These are phyloP conservation scores for Stereum hirsutum DNA, from an alignment of 1,284 basidiomycete species.

Conservation along the genomic window DNA sequence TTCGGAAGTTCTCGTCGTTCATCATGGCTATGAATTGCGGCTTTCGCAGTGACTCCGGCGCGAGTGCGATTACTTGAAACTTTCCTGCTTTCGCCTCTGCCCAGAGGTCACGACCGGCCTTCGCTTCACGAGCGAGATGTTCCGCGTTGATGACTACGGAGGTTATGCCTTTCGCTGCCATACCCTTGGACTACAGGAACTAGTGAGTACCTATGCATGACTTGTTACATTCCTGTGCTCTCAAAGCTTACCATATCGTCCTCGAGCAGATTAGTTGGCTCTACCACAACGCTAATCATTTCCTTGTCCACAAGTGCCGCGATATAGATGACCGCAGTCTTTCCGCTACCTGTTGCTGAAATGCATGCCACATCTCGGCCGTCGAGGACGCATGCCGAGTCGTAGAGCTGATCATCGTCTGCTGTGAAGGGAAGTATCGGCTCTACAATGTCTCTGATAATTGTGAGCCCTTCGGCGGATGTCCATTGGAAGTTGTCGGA, in stretches of 20 bases:
- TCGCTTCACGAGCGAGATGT: not conserved
- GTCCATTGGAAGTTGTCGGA: conserved; percentile 6
- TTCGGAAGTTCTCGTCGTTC: not conserved
- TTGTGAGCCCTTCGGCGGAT: conserved; percentile 1
- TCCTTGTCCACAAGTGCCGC: conserved; percentile 3
- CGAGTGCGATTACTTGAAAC: not conserved
- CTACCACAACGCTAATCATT: conserved; percentile 7
- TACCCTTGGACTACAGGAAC: not conserved
- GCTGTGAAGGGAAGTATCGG: not conserved
- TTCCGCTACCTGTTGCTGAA: conserved; percentile 9
- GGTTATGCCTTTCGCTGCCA: not conserved
- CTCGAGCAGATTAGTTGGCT: conserved; percentile 10
- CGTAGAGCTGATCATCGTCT: not conserved
- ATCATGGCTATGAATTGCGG: conserved; percentile 4
- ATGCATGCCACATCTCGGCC: conserved; percentile 5
- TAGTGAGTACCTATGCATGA: not conserved
- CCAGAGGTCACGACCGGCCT: conserved; percentile 4
- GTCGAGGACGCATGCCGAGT: conserved; percentile 5
- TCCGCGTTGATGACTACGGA: conserved; percentile 1
- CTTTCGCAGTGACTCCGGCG: not conserved
- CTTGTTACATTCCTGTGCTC: not conserved
- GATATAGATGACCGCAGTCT: conserved; percentile 9
- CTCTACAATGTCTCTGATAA: not conserved
- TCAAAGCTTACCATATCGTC: conserved; percentile 7
- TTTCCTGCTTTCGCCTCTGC: conserved; percentile 2